A percentile compares a stretch with the other conserved stretches of the same genome.
These are phyloP conservation scores for Botryotinia convoluta DNA, from an alignment of 2,329 filamentous ascomycete species.

Conservation along the genomic window DNA sequence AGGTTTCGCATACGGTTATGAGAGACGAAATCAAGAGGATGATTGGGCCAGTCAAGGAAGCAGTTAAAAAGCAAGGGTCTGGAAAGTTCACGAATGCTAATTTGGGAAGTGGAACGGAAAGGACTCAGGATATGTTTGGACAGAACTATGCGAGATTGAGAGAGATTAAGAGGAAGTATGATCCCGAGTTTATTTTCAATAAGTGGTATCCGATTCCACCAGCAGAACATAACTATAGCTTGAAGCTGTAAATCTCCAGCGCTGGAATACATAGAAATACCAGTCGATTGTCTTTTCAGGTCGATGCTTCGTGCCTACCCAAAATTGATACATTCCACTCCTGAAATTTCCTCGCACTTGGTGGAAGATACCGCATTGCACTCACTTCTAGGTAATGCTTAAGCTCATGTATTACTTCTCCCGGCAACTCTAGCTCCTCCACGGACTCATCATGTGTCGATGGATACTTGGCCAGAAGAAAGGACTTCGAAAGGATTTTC, in stretches of 20 bases:
- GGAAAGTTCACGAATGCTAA: neutral
- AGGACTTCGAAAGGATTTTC: conserved; percentile 34
- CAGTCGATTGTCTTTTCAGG: neutral
- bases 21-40: neutral
- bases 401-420: conserved; percentile 48
- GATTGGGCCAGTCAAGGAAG: neutral
- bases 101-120: neutral
- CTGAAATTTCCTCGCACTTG: conserved; percentile 54
- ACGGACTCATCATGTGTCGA: conserved; percentile 37
- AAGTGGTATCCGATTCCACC: neutral
- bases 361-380: conserved; percentile 50
- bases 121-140: neutral
- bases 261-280: neutral
- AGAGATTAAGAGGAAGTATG: neutral
- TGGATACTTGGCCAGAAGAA: conserved; percentile 22
- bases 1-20: neutral
- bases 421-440: conserved; percentile 57
- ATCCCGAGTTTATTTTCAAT: neutral
- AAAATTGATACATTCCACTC: conserved; percentile 68
- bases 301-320: conserved; percentile 49
- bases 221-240: neutral
- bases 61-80: neutral
- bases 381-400: conserved; percentile 42
- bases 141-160: neutral
- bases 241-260: neutral